Evolutionary conservation across 768 basidiomycete species (phyloP).

Genomic region (Cantharellus anzutake): DNA sequence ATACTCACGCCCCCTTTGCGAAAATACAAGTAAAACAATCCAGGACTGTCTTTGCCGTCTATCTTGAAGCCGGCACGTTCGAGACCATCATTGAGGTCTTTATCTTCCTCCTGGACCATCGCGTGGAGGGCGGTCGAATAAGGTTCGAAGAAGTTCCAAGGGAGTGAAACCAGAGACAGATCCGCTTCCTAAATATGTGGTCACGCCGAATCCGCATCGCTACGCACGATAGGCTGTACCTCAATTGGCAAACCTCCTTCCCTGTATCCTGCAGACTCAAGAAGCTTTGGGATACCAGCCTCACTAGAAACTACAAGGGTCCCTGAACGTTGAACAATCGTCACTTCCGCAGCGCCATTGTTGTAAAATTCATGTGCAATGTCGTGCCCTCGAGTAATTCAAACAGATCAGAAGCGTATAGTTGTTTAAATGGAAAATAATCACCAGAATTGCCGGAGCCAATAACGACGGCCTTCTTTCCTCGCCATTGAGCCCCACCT

Average conservation of each 20-base stretch:
- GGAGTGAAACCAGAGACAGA: background rate
- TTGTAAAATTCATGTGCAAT: conserved; percentile 11
- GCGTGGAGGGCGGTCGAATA: background rate
- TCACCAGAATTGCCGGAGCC: conserved; percentile 9
- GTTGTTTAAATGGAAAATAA: background rate
- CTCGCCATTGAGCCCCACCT: conserved; percentile 12
- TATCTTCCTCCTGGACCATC: background rate
- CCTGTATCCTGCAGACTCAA: background rate
- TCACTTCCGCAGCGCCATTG: conserved; percentile 12
- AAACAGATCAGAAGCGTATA: background rate
- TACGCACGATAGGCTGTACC: background rate
- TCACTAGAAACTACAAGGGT: background rate
- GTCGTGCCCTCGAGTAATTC: background rate
- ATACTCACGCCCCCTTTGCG: background rate
- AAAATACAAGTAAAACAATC: background rate
- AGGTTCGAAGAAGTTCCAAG: background rate
- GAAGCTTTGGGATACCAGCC: background rate
- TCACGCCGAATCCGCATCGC: too few species aligned
- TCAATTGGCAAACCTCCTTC: background rate
- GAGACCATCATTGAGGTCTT: background rate
- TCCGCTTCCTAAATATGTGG: background rate
- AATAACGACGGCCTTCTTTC: conserved; percentile 19
- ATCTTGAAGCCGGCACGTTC: background rate
- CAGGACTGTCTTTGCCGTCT: background rate
- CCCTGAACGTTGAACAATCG: conserved; percentile 5